These are phyloP conservation scores for Cordyceps cicadae DNA, from an alignment of 2,329 filamentous ascomycete genomes.

Conservation along the genomic window DNA sequence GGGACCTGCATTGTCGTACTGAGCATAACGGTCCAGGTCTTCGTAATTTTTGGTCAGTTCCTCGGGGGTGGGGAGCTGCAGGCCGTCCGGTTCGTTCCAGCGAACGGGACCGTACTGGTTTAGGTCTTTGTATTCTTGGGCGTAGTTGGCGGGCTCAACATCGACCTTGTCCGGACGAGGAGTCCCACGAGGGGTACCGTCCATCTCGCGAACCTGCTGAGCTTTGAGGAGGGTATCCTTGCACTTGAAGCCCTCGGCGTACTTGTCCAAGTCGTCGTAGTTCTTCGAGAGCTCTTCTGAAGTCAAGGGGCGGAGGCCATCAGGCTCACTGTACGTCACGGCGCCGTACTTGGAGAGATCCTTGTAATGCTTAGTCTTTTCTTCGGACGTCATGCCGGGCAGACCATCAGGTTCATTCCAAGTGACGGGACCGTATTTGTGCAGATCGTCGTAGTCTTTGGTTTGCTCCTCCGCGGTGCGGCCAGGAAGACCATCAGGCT, in stretches of 20 bases:
- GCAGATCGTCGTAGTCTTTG: slow-evolving; percentile 27
- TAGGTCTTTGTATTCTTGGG: slow-evolving; percentile 34
- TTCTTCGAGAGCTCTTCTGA: slow-evolving; percentile 27
- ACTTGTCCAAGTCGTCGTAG: slow-evolving; percentile 34
- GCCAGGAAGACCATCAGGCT: slow-evolving; percentile 18
- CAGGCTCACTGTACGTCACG: slow-evolving; percentile 24
- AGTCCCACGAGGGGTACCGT: slow-evolving; percentile 26
- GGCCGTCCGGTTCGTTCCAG: slow-evolving; percentile 34
- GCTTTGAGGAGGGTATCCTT: slow-evolving; percentile 23
- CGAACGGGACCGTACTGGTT: slow-evolving; percentile 29
- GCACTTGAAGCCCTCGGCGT: slow-evolving; percentile 28
- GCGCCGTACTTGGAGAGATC: slow-evolving; percentile 27
- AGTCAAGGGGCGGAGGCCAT: slow-evolving; percentile 23
- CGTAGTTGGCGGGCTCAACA: slow-evolving; percentile 19
- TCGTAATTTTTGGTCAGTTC: slow-evolving; percentile 32
- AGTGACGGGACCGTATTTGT: slow-evolving; percentile 19
- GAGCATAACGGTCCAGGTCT: slow-evolving; percentile 27
- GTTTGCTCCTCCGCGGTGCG: slow-evolving; percentile 19
- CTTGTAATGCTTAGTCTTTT: slow-evolving; percentile 29
- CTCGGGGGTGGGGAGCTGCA: slow-evolving; percentile 24
- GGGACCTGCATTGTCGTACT: slow-evolving; percentile 16
- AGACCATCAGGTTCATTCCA: slow-evolving; percentile 23
- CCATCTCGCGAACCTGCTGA: slow-evolving; percentile 21
- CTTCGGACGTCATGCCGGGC: slow-evolving; percentile 20
- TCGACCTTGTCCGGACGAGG: slow-evolving; percentile 30